Base-by-base conservation (phyloP, 2,329 filamentous ascomycete genomes). In the Fulvia fulva region DNA sequence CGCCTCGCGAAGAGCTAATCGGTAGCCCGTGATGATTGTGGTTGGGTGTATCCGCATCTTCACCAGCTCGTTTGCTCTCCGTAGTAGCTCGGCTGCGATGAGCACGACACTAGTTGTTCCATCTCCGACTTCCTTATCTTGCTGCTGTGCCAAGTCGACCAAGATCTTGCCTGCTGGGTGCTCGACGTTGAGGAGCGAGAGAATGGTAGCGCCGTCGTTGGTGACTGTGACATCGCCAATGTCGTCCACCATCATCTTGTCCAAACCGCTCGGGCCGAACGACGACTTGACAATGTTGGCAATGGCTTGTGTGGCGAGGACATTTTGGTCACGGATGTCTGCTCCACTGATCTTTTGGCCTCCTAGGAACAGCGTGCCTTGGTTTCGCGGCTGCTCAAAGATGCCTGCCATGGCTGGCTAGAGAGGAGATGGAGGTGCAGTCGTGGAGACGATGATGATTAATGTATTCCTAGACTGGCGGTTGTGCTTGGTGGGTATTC, bases 241-340 rank as follows among this genome's bases (percentile, higher is more conserved):
- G 75, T 99, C 94, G 79, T 99, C 94, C 70, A 99, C 94, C 94
- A 99, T 97, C 94, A 99, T 99, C 85, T 99, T 99, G 76, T 99
- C 94, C 66, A 99, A 84, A 51, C 94, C 94, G 63, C 91, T 96
- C 53, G 94, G 94, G 56, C 94, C 94, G 74, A 99, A 99, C 16
- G 94, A 99, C 77, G 90, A 96, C 82, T 96, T 97, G 76, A 99
- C 91, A 60, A 99, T 92, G 86, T 97, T 99, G 70, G 94, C 89
- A 72, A 99, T 97, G 59, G 93, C 91, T 76, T 97, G 91, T 47
- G 94, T 97, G 67, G 94, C 94, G 67, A 91, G 85, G 51, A 97
- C 94, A 82, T 97, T 97, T 78, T 97, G 92, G 75, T 99, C 94
- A 74, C 94, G 86, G 75, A 99, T 96, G 78, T 99, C 94, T 70